Percentiles rank a stretch among this genome's conserved stretches.
phyloP scores from a whole-genome alignment of 768 basidiomycete species.

The Asterophora lycoperdoides region DNA sequence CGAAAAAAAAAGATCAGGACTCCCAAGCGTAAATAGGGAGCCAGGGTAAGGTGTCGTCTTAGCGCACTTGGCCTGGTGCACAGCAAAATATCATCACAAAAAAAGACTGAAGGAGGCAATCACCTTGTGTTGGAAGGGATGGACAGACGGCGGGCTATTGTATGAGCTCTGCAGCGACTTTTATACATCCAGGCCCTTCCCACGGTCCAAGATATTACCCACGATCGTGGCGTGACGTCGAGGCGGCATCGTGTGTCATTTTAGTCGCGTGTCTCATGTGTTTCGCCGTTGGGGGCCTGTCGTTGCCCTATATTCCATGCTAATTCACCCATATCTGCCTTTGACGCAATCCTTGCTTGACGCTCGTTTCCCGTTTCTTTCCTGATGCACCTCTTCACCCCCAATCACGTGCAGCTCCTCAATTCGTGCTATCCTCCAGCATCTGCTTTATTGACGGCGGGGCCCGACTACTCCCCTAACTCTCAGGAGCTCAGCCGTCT shows the following conservation, averaged over 20 bases:
- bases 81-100: constrained; percentile 47
- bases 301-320: constrained; percentile 5
- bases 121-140: constrained; percentile 10
- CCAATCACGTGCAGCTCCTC: constrained; percentile 80
- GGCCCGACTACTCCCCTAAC: constrained; percentile 76
- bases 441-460: constrained; percentile 67
- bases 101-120: constrained; percentile 10
- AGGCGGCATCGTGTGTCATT: not conserved
- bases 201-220: constrained; percentile 11
- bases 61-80: constrained; percentile 56
- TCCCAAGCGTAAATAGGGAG: constrained; percentile 48
- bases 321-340: constrained; percentile 6
- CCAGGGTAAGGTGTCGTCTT: constrained; percentile 45
- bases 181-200: not conserved
- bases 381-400: constrained; percentile 70
- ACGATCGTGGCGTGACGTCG: constrained; percentile 10
- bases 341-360: constrained; percentile 9
- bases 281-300: not conserved
- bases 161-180: no score
- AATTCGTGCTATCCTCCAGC: constrained; percentile 83
- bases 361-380: constrained; percentile 14
- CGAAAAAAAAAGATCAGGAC: constrained; percentile 34
- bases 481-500: constrained; percentile 81
- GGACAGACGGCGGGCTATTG: no score
- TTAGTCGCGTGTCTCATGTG: constrained; percentile 5